A percentile compares a stretch with the other conserved stretches of the same genome.
These are phyloP conservation scores for Diospyros lotus DNA, from an alignment of 148 eudicot genomes.

Conservation along the genomic window DNA sequence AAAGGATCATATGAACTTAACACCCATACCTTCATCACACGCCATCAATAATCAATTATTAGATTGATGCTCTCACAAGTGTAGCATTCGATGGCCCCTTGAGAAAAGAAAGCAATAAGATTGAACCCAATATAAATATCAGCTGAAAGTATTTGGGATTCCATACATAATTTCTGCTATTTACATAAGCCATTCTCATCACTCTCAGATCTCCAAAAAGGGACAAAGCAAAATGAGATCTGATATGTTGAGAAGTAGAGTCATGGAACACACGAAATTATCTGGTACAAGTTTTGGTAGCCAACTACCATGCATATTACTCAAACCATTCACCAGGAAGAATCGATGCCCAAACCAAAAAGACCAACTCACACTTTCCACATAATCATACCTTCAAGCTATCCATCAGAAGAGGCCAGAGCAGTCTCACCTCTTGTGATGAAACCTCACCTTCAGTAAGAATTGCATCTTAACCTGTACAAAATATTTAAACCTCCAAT, in stretches of 20 bases:
- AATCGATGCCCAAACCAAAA: slow-evolving; percentile 2
- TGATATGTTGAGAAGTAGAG: slow-evolving; percentile 10
- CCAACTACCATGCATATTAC: background rate
- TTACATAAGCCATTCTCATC: background rate
- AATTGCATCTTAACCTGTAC: slow-evolving; percentile 95
- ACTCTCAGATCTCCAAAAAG: slow-evolving; percentile 30
- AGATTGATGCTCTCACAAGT: too few species aligned
- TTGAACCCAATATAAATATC: too few species aligned
- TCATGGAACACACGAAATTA: slow-evolving; percentile 4
- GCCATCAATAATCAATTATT: too few species aligned
- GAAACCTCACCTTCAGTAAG: slow-evolving; percentile 83
- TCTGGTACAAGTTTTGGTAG: background rate
- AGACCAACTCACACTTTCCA: slow-evolving; percentile 4
- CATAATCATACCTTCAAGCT: slow-evolving; percentile 10
- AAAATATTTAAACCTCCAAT: background rate
- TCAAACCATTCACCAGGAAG: background rate
- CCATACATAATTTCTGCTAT: background rate
- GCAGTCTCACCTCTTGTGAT: slow-evolving; percentile 59
- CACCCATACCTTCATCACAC: background rate
- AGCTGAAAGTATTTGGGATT: too few species aligned
- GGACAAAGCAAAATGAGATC: slow-evolving; percentile 69
- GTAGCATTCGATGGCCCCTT: too few species aligned
- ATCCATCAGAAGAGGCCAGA: background rate
- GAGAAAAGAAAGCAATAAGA: too few species aligned
- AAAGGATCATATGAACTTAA: background rate